Percentiles rank a stretch among this genome's conserved stretches.
phyloP scores from a whole-genome alignment of 176 grass and related monocot genomes.

The Pharus latifolius region DNA sequence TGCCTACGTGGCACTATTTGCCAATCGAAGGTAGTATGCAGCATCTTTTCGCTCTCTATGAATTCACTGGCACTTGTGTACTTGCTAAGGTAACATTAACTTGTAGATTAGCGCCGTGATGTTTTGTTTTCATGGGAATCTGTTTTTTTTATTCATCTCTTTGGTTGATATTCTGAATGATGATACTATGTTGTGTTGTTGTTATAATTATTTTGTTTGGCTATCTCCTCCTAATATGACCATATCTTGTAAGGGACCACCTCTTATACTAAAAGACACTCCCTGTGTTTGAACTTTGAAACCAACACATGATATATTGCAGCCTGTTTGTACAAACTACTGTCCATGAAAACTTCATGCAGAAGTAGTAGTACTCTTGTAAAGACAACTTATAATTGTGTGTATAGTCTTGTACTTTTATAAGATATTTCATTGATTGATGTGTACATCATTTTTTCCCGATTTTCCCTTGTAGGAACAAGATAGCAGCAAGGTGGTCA shows the following conservation, averaged over 20 bases:
- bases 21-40: too few species aligned
- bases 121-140: background rate
- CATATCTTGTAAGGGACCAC: background rate
- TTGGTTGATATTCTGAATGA: background rate
- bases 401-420: background rate
- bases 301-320: too few species aligned
- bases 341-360: background rate
- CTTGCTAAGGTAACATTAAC: too few species aligned
- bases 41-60: too few species aligned
- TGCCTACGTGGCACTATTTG: too few species aligned
- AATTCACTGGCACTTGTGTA: too few species aligned
- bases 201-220: background rate
- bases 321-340: background rate
- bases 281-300: too few species aligned
- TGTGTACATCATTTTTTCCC: background rate
- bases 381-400: background rate
- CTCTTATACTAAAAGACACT: background rate
- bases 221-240: background rate
- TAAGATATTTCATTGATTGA: too few species aligned
- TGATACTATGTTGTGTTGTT: background rate
- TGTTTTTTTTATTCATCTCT: background rate
- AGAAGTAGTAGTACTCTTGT: background rate
- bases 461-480: constrained; percentile 37
- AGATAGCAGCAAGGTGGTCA: constrained; percentile 9
- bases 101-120: background rate